Base-by-base conservation (phyloP, 148 eudicot species). In the Rhododendron mucronatum region DNA sequence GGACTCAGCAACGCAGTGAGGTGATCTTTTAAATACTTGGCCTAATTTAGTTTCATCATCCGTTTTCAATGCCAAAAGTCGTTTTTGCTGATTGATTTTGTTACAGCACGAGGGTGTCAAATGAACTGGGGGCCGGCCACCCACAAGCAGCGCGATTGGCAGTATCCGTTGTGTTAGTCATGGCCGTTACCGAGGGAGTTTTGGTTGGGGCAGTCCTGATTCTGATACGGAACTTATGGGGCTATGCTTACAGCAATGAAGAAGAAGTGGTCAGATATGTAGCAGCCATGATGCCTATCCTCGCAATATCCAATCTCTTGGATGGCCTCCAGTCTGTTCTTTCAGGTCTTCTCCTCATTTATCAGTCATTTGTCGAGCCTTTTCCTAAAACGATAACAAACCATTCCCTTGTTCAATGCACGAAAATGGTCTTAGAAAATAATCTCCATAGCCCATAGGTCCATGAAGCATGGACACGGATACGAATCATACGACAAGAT, bases 1-100 rank as follows among this genome's bases (percentile, higher is more conserved):
- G 98, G 98, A 84, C 93, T 96, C 28, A 90, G 98, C 71, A 90
- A 91, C 84, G 93, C 96, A 53, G 94, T 93, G 39, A 94, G 98
- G 98, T 67, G 33, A 67, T 96, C 55, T 45, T 78, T 76, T 14
- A 12, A 30, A 76, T 33, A 11, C 51, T 80, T 33, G 41, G 16
- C 63, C 48, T 33, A 26, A 33, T 81, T 23, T 50, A 33, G 35
- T 67, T 55, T 21, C 67, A 44, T 78, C 3, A 47, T 47, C 50
- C 83, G 0, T 80, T 80, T 28, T 80, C 47, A 26, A 51, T 15
- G 51, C 78, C 7, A 80, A 78, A 18, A 78, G 13, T 76, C 26
- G 0, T 41, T 51, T 53, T 33, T 5, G 9, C 50, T n/a, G 41
- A 53, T 47, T 12, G 53, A 79, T 39, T 13, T 76, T 33, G 16